These are phyloP conservation scores for Drechslera avenae DNA, from an alignment of 2,329 filamentous ascomycete species.

Conservation along the genomic window DNA sequence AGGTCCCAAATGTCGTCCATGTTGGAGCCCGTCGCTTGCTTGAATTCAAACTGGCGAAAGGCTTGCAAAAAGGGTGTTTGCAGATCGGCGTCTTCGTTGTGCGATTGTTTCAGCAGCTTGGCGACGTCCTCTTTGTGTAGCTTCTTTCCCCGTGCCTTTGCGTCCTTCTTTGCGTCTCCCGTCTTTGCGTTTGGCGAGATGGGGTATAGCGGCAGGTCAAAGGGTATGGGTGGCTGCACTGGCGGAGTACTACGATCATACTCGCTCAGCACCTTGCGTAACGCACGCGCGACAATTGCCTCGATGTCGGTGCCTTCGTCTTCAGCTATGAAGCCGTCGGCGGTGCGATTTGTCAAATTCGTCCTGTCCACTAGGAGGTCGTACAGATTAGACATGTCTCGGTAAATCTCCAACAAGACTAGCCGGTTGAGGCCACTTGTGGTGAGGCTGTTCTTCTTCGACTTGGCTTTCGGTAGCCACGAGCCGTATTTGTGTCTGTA, in stretches of 20 bases:
- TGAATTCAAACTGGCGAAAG: slow-evolving; percentile 73
- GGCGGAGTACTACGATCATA: slow-evolving; percentile 89
- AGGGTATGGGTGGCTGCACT: slow-evolving; percentile 88
- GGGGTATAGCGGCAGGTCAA: slow-evolving; percentile 81
- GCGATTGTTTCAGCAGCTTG: slow-evolving; percentile 76
- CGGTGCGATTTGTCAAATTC: slow-evolving; percentile 76
- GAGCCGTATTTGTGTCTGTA: slow-evolving; percentile 71
- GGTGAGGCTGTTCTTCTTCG: slow-evolving; percentile 88
- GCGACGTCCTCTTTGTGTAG: slow-evolving; percentile 80
- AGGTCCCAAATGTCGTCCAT: slow-evolving; percentile 72
- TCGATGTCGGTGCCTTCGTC: slow-evolving; percentile 60
- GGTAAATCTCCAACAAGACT: slow-evolving; percentile 80
- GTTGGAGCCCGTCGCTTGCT: slow-evolving; percentile 67
- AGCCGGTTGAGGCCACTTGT: slow-evolving; percentile 85
- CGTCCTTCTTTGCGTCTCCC: slow-evolving; percentile 73
- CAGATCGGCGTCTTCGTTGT: slow-evolving; percentile 74
- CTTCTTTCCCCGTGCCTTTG: slow-evolving; percentile 71
- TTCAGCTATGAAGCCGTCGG: slow-evolving; percentile 67
- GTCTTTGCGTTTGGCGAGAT: slow-evolving; percentile 67
- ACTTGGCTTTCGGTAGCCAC: slow-evolving; percentile 89
- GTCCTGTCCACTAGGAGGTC: slow-evolving; percentile 84
- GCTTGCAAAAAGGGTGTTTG: slow-evolving; percentile 68
- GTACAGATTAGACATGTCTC: slow-evolving; percentile 84
- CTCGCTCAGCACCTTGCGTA: slow-evolving; percentile 81
- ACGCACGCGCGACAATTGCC: slow-evolving; percentile 65